Conservation (phyloP, 2,329 filamentous ascomycete species). For the Purpureocillium takamizusanense region DNA sequence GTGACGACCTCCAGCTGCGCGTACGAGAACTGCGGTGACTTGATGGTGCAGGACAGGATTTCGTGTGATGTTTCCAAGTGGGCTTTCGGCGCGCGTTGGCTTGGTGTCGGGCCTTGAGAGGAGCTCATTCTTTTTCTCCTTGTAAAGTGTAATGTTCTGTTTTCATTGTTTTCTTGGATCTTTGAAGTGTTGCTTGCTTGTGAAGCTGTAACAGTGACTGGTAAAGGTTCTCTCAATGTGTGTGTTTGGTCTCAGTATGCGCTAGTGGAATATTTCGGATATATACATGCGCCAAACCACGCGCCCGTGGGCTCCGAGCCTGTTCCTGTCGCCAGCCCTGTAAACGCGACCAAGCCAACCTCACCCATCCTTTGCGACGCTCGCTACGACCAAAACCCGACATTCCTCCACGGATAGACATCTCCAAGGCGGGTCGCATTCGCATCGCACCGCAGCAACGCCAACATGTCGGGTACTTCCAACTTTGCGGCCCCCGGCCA, state of each 20-base stretch:
- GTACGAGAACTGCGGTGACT: conserved; percentile 45
- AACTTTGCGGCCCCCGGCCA: conserved; percentile 67
- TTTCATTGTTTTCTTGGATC: no score
- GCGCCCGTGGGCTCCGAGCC: no score
- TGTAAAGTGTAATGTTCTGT: no score
- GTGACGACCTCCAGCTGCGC: conserved; percentile 42
- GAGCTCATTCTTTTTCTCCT: no score
- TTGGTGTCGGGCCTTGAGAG: not conserved
- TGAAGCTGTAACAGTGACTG: no score
- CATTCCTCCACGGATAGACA: not conserved
- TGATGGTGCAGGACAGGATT: conserved; percentile 42
- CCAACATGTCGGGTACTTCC: conserved; percentile 2
- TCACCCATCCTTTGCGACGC: not conserved
- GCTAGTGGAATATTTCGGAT: no score
- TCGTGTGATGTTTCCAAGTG: conserved; percentile 33
- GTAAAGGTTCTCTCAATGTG: no score
- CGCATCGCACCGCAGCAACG: not conserved
- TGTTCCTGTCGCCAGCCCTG: no score
- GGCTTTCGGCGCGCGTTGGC: conserved; percentile 16
- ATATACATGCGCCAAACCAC: no score
- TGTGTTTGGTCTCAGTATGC: no score
- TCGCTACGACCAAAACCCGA: not conserved
- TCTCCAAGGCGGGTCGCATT: not conserved
- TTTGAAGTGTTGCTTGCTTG: no score
- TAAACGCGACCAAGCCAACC: no score